Conservation (phyloP, 164 flowering plant genomes). For the Stephania cephalantha region DNA sequence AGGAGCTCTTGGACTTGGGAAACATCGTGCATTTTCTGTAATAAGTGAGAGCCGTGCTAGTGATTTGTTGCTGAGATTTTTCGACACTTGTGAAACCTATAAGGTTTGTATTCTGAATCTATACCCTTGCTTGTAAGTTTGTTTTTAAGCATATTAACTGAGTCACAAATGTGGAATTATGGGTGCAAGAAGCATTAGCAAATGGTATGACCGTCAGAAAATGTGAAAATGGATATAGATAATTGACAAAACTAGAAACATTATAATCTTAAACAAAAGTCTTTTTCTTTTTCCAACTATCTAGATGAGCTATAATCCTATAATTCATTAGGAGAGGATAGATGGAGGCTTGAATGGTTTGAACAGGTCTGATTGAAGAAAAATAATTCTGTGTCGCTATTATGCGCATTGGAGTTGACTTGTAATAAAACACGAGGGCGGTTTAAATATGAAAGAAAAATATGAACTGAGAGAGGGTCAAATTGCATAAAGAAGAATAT, state of each 20-base stretch:
- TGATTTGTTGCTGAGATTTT: constrained; percentile 79
- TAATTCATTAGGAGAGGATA: too few species aligned
- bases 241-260: neutral
- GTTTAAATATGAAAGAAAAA: neutral
- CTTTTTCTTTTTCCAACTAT: neutral
- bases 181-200: neutral
- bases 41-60: constrained; percentile 93
- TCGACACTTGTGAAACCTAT: constrained; percentile 77
- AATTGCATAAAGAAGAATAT: neutral
- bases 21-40: constrained; percentile 81
- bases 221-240: neutral
- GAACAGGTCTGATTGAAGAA: neutral
- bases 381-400: neutral
- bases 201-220: neutral
- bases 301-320: neutral
- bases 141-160: neutral
- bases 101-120: constrained; percentile 47
- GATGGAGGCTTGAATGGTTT: too few species aligned
- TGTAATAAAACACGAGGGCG: neutral
- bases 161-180: neutral
- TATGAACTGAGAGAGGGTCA: neutral
- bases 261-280: neutral
- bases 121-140: neutral
- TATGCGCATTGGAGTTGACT: neutral
- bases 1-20: constrained; percentile 76